Base-by-base conservation (phyloP, 2,329 filamentous ascomycete species). In the Blastomyces emzantsi region DNA sequence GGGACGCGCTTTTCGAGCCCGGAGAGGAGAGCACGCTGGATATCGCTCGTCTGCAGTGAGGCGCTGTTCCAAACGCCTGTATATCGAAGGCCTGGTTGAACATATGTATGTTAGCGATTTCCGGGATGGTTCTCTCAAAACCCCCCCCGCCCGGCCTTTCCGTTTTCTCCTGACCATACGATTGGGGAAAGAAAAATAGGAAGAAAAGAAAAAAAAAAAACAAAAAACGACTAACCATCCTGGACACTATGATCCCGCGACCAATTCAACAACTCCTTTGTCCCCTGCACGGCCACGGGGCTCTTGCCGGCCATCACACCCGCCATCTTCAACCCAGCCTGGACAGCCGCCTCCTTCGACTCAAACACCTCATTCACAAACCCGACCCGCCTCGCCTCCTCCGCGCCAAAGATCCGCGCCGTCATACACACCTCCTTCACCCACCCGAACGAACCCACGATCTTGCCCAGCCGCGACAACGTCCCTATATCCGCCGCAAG, bases 11-110 rank as follows among this genome's bases (percentile, higher is more conserved):
- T 96, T 76, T 89, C 82, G 67, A 96, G 74, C 9, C 89, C 89
- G 49, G 89, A 90, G 73, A 89, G 72, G 73, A 97, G 80, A 0
- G 92, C 91, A 64, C 82, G 79, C 71, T 85, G 78, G 54, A 96
- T 83, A 79, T 97, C 93, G 61, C 81, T 79, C 7, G 90, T 89
- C 79, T 97, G 92, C 69, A 96, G 73, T 71, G 90, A 89, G 2
- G 86, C 89, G 69, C 86, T 84, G 73, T 97, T 97, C 93, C 92
- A 97, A 0, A 94, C 82, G 13, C 85, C 83, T 3, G 92, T 96
- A 75, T 96, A 97, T 64, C 85, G 85, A 73, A 97, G 77, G 57
- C 86, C 86, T 87, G 67, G 25, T 41, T 43, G 51, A n/a, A 54
- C 7, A 62, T 28, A 45, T 6, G 59, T 47, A n/a, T 36, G 39